phyloP scores from a whole-genome alignment of 495 filamentous ascomycete species.

The Xylaria scruposa region DNA sequence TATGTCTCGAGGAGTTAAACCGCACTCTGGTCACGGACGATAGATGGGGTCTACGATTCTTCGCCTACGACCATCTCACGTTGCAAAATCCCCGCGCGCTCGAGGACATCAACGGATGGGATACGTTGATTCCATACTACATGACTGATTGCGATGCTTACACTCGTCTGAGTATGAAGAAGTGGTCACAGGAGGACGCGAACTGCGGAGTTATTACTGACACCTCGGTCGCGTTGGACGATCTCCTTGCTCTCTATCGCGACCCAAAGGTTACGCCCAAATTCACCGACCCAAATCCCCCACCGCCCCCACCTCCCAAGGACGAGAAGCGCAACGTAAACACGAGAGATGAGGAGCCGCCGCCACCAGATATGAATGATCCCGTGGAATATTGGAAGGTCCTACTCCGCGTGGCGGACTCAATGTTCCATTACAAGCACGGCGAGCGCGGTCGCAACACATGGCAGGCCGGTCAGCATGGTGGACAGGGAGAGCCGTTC shows the following conservation, averaged over 20 bases:
- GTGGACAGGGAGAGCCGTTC: constrained; percentile 66
- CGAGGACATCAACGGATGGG: constrained; percentile 64
- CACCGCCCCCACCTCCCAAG: constrained; percentile 30
- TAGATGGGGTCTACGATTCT: constrained; percentile 61
- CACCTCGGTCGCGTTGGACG: constrained; percentile 52
- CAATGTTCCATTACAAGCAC: constrained; percentile 52
- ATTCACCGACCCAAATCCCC: constrained; percentile 52
- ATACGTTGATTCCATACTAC: constrained; percentile 67
- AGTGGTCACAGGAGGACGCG: constrained; percentile 54
- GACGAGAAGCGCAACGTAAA: constrained; percentile 25
- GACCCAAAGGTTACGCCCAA: constrained; percentile 40
- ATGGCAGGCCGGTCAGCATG: constrained; percentile 64
- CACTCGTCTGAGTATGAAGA: constrained; percentile 56
- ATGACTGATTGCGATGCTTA: constrained; percentile 67
- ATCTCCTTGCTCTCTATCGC: constrained; percentile 57
- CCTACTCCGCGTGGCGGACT: constrained; percentile 36
- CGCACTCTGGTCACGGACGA: constrained; percentile 35
- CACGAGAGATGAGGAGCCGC: neutral
- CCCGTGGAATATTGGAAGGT: constrained; percentile 41
- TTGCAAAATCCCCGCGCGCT: constrained; percentile 62
- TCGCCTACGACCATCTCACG: constrained; percentile 65
- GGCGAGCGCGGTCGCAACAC: constrained; percentile 58
- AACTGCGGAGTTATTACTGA: constrained; percentile 61
- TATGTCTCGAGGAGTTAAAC: constrained; percentile 52
- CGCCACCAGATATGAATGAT: constrained; percentile 29